A percentile compares a stretch with the other conserved stretches of the same genome.
These are phyloP conservation scores for Balansia obtecta DNA, from an alignment of 2,329 filamentous ascomycete species.

Conservation along the genomic window DNA sequence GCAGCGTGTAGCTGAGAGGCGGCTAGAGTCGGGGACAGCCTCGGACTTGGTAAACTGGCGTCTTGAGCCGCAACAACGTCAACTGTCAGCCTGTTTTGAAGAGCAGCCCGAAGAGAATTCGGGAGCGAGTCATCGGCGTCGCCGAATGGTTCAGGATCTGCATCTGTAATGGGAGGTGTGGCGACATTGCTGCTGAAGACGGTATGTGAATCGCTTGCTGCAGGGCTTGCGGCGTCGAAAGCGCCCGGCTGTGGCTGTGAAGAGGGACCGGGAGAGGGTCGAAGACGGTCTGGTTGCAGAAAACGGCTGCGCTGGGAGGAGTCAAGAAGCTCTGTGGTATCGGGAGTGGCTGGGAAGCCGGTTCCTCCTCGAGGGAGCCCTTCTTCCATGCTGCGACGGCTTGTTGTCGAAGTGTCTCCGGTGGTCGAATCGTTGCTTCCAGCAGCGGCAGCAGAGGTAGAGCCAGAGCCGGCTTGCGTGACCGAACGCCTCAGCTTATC, in stretches of 20 bases:
- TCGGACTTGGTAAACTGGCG: slow-evolving; percentile 86
- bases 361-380: slow-evolving; percentile 13
- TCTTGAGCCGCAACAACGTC: slow-evolving; percentile 69
- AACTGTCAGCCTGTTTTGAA: slow-evolving; percentile 40
- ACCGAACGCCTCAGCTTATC: slow-evolving; percentile 24
- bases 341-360: slow-evolving; percentile 42
- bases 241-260: slow-evolving; percentile 21
- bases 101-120: slow-evolving; percentile 31
- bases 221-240: slow-evolving; percentile 38
- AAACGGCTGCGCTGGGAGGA: slow-evolving; percentile 26
- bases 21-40: slow-evolving; percentile 81
- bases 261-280: slow-evolving; percentile 31
- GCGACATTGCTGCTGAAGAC: slow-evolving; percentile 53
- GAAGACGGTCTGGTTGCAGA: slow-evolving; percentile 27
- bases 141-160: slow-evolving; percentile 50
- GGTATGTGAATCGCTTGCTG: slow-evolving; percentile 43
- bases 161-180: slow-evolving; percentile 64
- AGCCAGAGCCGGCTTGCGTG: slow-evolving; percentile 13
- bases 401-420: neutral
- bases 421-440: neutral
- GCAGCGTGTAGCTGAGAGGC: slow-evolving; percentile 44
- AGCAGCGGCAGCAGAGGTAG: slow-evolving; percentile 1
- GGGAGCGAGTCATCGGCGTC: slow-evolving; percentile 38
- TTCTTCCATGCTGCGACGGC: slow-evolving; percentile 15
- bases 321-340: slow-evolving; percentile 34